Base-by-base conservation (phyloP, 148 eudicot species). In the Camellia sinensis region DNA sequence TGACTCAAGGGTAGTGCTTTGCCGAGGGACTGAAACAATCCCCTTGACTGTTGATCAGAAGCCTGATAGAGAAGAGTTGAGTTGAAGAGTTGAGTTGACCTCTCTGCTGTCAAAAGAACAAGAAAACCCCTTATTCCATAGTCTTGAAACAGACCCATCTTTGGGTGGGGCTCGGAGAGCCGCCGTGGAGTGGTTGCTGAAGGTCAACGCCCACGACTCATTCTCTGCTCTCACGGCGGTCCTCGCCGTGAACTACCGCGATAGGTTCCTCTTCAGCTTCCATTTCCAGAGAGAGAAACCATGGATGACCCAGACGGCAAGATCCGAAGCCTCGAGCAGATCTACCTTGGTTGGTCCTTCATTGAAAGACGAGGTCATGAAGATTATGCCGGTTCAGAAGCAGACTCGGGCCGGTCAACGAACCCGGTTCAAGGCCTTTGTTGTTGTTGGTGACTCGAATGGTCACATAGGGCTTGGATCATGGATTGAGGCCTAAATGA, bases 331-430 rank as follows among this genome's bases (percentile, higher is more conserved):
- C n/a, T n/a, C n/a, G n/a, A n/a, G n/a, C 97, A 92, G 50, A 92
- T 92, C 83, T 53, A 53, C 72, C 11, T 85, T 89, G 4, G 74
- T 87, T 29, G 85, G 90, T 1, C 90, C 91, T 0, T 71, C 86
- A 0, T 77, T 92, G 12, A 92, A 92, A 65, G 94, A 92, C 71
- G 97, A 92, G 83, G 97, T 92, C 40, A 90, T 92, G 97, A 92
- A 92, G 21, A 90, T 92, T 88, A 92, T 87, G 92, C 94, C 94
- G 44, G 97, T 92, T 11, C 92, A 90, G 92, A 92, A 92, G 60
- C 97, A 92, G 81, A 92, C 97, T 44, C 87, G 97, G 2, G 94
- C 97, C 52, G 94, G 97, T 4, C 92, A 90, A 83, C n/a, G 94
- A 12, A 92, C 97, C 67, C 54, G 97, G 79, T 90, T 92, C 83